phyloP scores from a whole-genome alignment of 2,329 filamentous ascomycete species.

The Trichoderma arundinaceum region DNA sequence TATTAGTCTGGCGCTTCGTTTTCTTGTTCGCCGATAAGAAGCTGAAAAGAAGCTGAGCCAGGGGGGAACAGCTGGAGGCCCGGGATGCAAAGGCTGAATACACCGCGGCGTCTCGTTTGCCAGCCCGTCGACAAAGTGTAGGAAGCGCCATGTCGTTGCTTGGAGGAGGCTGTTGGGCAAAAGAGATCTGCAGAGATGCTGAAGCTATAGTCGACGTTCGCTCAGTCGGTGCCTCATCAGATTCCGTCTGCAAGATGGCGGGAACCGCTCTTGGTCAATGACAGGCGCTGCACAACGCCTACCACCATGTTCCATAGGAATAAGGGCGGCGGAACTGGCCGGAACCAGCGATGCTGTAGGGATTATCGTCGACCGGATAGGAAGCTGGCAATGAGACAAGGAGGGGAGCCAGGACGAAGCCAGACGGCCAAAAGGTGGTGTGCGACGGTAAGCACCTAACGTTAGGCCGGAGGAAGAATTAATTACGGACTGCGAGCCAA shows the following conservation, averaged over 20 bases:
- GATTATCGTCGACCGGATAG: conserved; percentile 24
- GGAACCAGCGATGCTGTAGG: conserved; percentile 13
- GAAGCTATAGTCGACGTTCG: background rate
- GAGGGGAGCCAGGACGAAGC: conserved; percentile 13
- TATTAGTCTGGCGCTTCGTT: conserved; percentile 11
- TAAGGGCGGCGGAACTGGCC: conserved; percentile 19
- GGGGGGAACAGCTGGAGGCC: conserved; percentile 2
- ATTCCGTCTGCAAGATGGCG: conserved; percentile 4
- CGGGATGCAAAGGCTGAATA: conserved; percentile 3
- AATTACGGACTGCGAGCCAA: conserved; percentile 15
- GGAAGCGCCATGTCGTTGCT: background rate
- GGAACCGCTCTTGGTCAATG: background rate
- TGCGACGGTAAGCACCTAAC: conserved; percentile 21
- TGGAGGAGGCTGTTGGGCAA: background rate
- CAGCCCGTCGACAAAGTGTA: background rate
- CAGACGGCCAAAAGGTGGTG: conserved; percentile 19
- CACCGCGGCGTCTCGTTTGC: background rate
- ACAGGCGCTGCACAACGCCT: conserved; percentile 3
- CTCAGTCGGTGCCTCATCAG: background rate
- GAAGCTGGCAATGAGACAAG: conserved; percentile 24
- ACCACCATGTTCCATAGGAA: background rate
- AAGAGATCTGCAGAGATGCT: background rate
- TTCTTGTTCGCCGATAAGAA: conserved; percentile 24
- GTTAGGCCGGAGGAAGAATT: conserved; percentile 2
- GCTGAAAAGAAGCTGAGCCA: background rate